phyloP scores from a whole-genome alignment of 768 basidiomycete species.

The Boletellus ananiceps region DNA sequence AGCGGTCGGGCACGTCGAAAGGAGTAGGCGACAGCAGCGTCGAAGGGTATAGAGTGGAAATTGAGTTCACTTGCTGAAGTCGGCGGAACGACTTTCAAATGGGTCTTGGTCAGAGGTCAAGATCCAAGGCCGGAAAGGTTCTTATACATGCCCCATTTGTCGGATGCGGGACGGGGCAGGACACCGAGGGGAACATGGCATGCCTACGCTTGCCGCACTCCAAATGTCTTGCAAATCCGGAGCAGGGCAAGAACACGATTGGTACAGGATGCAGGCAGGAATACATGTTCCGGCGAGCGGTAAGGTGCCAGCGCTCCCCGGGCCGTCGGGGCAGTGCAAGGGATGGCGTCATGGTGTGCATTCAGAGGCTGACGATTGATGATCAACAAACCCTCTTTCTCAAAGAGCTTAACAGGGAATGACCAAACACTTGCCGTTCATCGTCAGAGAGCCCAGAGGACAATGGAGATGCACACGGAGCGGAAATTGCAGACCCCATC shows the following conservation, averaged over 20 bases:
- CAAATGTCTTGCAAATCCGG: conserved; percentile 29
- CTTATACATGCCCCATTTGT: conserved; percentile 26
- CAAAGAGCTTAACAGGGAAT: conserved; percentile 29
- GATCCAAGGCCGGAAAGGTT: conserved; percentile 22
- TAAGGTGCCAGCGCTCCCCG: conserved; percentile 20
- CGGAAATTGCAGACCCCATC: conserved; percentile 28
- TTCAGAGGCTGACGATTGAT: conserved; percentile 21
- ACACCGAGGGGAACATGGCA: conserved; percentile 26
- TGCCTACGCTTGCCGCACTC: conserved; percentile 25
- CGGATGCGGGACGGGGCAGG: conserved; percentile 20
- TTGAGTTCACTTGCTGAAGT: conserved; percentile 17
- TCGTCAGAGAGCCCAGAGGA: conserved; percentile 10
- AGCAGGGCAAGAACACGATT: conserved; percentile 30
- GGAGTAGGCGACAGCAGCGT: conserved; percentile 5
- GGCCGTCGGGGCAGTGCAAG: conserved; percentile 25
- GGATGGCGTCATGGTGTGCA: conserved; percentile 25
- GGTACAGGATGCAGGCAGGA: conserved; percentile 29
- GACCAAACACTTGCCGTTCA: conserved; percentile 12
- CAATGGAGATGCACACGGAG: conserved; percentile 1
- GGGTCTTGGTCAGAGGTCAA: conserved; percentile 24
- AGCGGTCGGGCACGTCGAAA: conserved; percentile 6
- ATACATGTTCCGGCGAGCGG: conserved; percentile 28
- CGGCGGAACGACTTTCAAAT: conserved; percentile 19
- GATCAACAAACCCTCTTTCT: conserved; percentile 29
- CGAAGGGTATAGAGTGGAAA: conserved; percentile 9